phyloP scores from a whole-genome alignment of 106 monocot genomes.

The Gastrodia elata region DNA sequence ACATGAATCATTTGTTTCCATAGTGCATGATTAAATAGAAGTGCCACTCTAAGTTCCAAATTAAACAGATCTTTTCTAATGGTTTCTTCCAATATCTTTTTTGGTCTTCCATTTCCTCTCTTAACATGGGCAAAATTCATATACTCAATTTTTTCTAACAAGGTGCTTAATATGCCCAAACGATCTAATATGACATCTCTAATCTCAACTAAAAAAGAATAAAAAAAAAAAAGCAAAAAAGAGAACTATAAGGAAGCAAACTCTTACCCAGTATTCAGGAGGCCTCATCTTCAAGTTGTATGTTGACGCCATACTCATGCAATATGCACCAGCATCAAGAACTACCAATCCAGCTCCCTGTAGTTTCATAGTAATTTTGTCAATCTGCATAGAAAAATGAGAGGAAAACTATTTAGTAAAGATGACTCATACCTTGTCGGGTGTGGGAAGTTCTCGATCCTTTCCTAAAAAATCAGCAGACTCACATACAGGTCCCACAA shows the following conservation, averaged over 20 bases:
- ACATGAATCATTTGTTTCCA: no score
- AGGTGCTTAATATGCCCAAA: no score
- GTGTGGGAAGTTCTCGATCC: slow-evolving; percentile 87
- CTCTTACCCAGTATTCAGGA: slow-evolving; percentile 53
- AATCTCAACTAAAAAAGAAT: no score
- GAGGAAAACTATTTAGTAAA: background rate
- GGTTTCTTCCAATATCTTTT: no score
- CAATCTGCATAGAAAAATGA: background rate
- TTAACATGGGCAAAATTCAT: no score
- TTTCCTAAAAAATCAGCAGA: slow-evolving; percentile 97
- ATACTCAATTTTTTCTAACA: no score
- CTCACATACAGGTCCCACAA: slow-evolving; percentile 97
- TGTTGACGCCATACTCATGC: slow-evolving; percentile 99
- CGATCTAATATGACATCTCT: no score
- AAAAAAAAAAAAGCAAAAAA: background rate
- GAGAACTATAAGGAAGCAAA: background rate
- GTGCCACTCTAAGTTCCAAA: no score
- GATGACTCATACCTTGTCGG: slow-evolving; percentile 44
- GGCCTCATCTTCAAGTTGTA: slow-evolving; percentile 95
- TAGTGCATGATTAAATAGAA: no score
- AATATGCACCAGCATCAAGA: slow-evolving; percentile 96
- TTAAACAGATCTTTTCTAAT: no score
- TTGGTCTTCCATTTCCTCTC: no score
- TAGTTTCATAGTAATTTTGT: background rate
- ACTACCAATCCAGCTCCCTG: slow-evolving; percentile 96